Base-by-base conservation (phyloP, 805 yeast genomes). In the Saturnispora quitensis region DNA sequence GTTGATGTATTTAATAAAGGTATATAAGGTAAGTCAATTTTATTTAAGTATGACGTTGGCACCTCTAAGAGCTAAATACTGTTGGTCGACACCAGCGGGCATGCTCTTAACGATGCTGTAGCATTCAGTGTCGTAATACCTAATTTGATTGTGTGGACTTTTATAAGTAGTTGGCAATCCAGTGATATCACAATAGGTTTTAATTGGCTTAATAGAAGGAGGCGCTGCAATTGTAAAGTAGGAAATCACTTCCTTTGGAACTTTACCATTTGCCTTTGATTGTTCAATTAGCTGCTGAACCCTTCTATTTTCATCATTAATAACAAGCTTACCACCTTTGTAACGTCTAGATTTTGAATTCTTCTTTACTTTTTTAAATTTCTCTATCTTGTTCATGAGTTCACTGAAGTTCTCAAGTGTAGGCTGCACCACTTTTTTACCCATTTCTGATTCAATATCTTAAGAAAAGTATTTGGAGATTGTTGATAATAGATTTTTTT, bases 31-130 rank as follows among this genome's bases (percentile, higher is more conserved):
- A 25, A 54, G 51, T 44, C 27, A 40, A 49, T 33, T 7, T 55
- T 55, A 66, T 53, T 86, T 82, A 64, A 90, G 73, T 8, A 91
- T 80, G 17, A 90, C 89, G 64, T 91, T 86, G 40, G 96, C 98
- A 50, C 86, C 88, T 59, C 98, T 76, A 54, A 91, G 71, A 57
- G 86, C 86, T 62, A 91, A 72, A 64, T 89, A 91, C 66, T 89
- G 95, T 68, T 91, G 98, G 67, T 91, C 97, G 28, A 86, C 85
- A 24, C 97, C 96, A 3, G 95, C 87, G 1, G 89, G 84, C 81
- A 91, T 80, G 56, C 80, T 80, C 64, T 81, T 80, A 35, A 88
- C 84, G 35, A 84, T 73, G 46, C 83, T 86, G 65, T 80, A 90
- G 31, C 91, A 83, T 66, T 91, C 97, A 48, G 81, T 81, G 64